Evolutionary conservation across 2,329 filamentous ascomycete species (phyloP).

Genomic region (Pyrenophora teres): DNA sequence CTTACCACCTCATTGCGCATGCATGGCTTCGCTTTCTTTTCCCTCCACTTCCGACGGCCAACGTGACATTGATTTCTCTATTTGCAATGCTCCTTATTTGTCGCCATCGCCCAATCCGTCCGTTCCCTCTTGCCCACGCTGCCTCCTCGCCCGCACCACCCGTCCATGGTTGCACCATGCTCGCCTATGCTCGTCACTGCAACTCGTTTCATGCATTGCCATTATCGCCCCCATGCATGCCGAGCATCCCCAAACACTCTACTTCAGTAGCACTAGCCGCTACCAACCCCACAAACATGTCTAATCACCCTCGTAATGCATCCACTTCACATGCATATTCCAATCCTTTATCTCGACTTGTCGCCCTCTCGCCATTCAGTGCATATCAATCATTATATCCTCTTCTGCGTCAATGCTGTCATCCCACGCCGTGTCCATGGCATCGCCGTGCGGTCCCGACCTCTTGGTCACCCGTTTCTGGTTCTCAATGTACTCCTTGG

Average conservation of each 20-base stretch:
- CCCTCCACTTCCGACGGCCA: background rate
- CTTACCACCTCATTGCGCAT: background rate
- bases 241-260: constrained; percentile 9
- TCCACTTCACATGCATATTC: background rate
- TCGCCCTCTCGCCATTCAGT: constrained; percentile 16
- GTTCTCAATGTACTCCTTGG: constrained; percentile 63
- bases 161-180: constrained; percentile 15
- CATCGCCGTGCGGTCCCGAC: constrained; percentile 37
- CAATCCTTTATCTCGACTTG: background rate
- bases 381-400: constrained; percentile 48
- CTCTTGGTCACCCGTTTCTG: constrained; percentile 55
- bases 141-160: background rate
- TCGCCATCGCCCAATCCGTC: background rate
- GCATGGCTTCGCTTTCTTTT: constrained; percentile 1
- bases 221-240: constrained; percentile 32
- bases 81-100: background rate
- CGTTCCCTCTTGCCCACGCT: background rate
- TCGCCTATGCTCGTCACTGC: constrained; percentile 9
- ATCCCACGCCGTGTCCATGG: constrained; percentile 46
- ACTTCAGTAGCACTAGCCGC: constrained; percentile 1
- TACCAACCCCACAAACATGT: background rate
- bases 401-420: constrained; percentile 43
- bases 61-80: background rate
- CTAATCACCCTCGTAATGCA: background rate
- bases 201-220: constrained; percentile 37